Evolutionary conservation across 1,284 basidiomycete genomes (phyloP).

Genomic region (Cutaneotrichosporon spelunceum): DNA sequence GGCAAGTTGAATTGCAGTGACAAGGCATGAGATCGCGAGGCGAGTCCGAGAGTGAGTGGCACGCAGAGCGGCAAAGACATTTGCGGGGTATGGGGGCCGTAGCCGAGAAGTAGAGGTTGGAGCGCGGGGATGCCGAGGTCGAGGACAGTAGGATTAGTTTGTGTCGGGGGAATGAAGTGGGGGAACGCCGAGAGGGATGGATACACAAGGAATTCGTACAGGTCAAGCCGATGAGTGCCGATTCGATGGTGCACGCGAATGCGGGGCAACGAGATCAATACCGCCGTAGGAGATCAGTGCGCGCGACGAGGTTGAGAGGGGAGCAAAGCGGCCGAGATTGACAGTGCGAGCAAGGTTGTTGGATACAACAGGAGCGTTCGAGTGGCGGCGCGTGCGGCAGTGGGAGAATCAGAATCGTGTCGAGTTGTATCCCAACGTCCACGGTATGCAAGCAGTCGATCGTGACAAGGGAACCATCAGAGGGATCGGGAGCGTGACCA

Average conservation of each 20-base stretch:
- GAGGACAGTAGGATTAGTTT: background rate
- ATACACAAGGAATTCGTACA: slow-evolving; percentile 9
- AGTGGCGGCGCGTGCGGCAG: background rate
- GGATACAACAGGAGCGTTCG: background rate
- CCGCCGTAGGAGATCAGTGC: background rate
- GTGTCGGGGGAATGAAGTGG: background rate
- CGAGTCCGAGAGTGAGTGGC: background rate
- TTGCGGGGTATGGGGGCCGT: slow-evolving; percentile 1
- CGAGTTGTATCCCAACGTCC: background rate
- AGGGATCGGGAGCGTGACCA: too few relatives aligned
- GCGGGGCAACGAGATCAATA: background rate
- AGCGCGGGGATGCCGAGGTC: background rate
- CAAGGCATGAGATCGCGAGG: background rate
- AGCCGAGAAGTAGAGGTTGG: background rate
- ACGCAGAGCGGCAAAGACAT: background rate
- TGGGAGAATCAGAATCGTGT: background rate
- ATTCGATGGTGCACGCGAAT: background rate
- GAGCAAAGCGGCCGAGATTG: background rate
- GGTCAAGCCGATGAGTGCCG: slow-evolving; percentile 5
- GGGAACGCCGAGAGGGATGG: background rate
- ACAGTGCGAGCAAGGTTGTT: background rate
- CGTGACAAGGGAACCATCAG: background rate
- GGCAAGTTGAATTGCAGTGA: background rate
- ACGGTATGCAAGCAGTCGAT: background rate
- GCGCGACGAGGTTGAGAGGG: background rate